A percentile compares a stretch with the other conserved stretches of the same genome.
Evolutionary conservation across 2,329 filamentous ascomycete genomes (phyloP).

Genomic region (Cercospora sp.): DNA sequence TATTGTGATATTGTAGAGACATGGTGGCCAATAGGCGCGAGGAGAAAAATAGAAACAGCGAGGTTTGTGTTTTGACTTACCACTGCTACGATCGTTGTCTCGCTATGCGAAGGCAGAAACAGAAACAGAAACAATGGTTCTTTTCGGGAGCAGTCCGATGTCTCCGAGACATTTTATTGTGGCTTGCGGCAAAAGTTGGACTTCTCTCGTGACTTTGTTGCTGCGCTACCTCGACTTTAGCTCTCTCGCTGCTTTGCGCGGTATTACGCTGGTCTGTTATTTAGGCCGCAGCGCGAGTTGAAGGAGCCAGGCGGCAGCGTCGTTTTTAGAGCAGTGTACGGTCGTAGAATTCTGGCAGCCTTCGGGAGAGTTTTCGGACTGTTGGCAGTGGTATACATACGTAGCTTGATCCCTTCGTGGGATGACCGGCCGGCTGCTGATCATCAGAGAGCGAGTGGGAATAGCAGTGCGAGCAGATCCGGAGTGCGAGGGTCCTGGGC

Average conservation of each 20-base stretch:
- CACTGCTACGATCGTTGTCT: neutral
- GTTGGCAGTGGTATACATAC: neutral
- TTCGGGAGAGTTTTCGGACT: neutral
- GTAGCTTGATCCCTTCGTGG: neutral
- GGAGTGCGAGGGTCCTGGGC: neutral
- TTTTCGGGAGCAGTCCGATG: neutral
- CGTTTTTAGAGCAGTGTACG: too few species aligned
- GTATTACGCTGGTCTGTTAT: neutral
- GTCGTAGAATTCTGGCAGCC: neutral
- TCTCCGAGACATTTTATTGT: conserved; percentile 11
- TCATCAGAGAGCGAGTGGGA: neutral
- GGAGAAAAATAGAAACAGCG: neutral
- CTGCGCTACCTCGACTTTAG: neutral
- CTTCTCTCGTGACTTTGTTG: neutral
- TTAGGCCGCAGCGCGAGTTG: neutral
- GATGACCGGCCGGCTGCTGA: neutral
- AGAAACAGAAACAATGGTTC: conserved; percentile 4
- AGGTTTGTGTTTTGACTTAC: neutral
- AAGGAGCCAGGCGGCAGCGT: neutral
- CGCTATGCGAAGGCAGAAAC: neutral
- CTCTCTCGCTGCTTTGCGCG: neutral
- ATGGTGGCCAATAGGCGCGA: neutral
- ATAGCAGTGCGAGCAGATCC: neutral
- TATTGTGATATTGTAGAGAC: neutral
- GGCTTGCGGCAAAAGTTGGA: neutral